A percentile compares a stretch with the other conserved stretches of the same genome.
Evolutionary conservation across 2,329 filamentous ascomycete genomes (phyloP).

Genomic region (Juglanconis oblonga): DNA sequence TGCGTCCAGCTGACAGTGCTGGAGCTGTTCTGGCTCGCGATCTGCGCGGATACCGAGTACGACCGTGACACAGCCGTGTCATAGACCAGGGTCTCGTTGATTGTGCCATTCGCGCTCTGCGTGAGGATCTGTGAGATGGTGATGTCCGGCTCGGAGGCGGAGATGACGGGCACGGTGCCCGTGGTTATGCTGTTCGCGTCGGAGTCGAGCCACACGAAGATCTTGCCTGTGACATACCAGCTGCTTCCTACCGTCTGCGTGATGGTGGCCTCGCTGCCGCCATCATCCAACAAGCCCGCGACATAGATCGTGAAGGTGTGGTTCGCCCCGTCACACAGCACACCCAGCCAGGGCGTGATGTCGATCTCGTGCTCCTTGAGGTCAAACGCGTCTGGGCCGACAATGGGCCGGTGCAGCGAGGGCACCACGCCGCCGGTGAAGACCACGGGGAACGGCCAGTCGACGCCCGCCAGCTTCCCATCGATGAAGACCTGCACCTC

Average conservation of each 20-base stretch:
- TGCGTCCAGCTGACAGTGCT: constrained; percentile 54
- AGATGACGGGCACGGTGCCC: constrained; percentile 34
- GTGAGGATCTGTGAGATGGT: constrained; percentile 46
- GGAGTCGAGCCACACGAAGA: constrained; percentile 72
- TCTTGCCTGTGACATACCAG: constrained; percentile 76
- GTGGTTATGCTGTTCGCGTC: constrained; percentile 48
- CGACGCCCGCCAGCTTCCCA: constrained; percentile 66
- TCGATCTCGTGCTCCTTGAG: constrained; percentile 79
- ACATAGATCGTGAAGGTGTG: constrained; percentile 70
- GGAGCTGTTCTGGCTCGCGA: constrained; percentile 42
- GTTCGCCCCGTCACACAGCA: constrained; percentile 61
- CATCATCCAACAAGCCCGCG: constrained; percentile 59
- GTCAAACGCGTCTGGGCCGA: constrained; percentile 76
- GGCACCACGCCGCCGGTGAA: constrained; percentile 80
- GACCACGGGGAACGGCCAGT: constrained; percentile 79
- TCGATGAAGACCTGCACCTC: constrained; percentile 78
- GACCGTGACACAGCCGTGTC: constrained; percentile 52
- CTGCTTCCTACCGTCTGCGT: constrained; percentile 58
- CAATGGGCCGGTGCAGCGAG: constrained; percentile 73
- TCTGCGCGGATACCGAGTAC: constrained; percentile 50
- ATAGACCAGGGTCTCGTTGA: constrained; percentile 60
- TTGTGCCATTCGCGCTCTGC: constrained; percentile 42
- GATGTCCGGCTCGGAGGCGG: constrained; percentile 40
- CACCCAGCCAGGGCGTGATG: constrained; percentile 70
- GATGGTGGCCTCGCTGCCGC: constrained; percentile 43